Conservation (phyloP, 306 rosid species). For the Cicer bijugum region DNA sequence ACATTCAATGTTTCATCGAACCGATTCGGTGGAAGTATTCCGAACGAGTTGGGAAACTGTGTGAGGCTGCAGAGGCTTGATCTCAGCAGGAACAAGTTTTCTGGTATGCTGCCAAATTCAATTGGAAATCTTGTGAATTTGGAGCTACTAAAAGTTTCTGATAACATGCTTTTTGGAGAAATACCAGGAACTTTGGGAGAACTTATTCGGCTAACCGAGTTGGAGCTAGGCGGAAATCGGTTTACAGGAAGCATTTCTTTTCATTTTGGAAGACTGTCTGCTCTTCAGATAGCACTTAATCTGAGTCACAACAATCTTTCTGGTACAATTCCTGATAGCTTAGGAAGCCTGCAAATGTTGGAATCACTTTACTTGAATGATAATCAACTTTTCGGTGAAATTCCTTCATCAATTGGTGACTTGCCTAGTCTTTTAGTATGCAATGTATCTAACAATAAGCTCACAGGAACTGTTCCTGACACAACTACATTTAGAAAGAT, state of each 20-base stretch:
- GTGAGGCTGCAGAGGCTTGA: conserved; percentile 72
- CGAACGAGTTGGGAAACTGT: conserved; percentile 73
- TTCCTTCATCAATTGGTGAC: conserved; percentile 74
- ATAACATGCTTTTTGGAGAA: conserved; percentile 60
- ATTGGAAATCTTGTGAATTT: conserved; percentile 72
- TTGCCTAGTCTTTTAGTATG: conserved; percentile 67
- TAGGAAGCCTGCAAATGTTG: conserved; percentile 77
- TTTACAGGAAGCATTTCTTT: conserved; percentile 66
- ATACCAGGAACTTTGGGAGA: conserved; percentile 65
- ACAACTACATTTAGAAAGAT: conserved; percentile 70
- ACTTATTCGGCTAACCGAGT: conserved; percentile 63
- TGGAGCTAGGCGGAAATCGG: conserved; percentile 75
- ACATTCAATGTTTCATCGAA: conserved; percentile 72
- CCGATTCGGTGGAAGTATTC: conserved; percentile 60
- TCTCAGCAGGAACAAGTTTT: conserved; percentile 69
- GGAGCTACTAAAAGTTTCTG: conserved; percentile 75
- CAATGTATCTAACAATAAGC: conserved; percentile 77
- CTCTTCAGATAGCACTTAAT: conserved; percentile 73
- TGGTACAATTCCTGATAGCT: conserved; percentile 65
- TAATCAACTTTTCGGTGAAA: conserved; percentile 72
- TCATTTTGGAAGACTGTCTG: conserved; percentile 60
- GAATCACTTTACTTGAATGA: conserved; percentile 72
- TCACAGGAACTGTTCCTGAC: conserved; percentile 75
- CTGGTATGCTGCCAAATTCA: conserved; percentile 60
- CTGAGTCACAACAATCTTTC: conserved; percentile 73